Percentiles rank a stretch among this genome's conserved stretches.
Evolutionary conservation across 2,329 filamentous ascomycete genomes (phyloP).

Genomic region (Hansfordia pulvinata): DNA sequence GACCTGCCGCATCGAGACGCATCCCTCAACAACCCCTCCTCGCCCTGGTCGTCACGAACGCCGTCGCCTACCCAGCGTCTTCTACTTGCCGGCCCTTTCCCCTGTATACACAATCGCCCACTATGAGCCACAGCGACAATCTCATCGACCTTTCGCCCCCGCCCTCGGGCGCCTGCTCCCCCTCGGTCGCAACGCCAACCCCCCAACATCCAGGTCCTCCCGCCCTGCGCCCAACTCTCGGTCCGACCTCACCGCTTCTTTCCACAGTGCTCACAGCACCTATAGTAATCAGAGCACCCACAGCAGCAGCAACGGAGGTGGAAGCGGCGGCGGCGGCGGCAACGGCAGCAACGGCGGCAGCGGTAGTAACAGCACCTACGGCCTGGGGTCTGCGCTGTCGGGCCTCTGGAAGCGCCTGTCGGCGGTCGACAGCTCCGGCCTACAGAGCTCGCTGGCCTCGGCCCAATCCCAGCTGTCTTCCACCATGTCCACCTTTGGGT

Average conservation of each 20-base stretch:
- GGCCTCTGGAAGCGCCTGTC: slow-evolving; percentile 58
- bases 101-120: no score
- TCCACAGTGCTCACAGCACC: slow-evolving; percentile 1
- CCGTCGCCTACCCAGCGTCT: no score
- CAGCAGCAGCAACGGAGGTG: slow-evolving; percentile 3
- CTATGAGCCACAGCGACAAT: slow-evolving; percentile 8
- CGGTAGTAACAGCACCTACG: slow-evolving; percentile 8
- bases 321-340: slow-evolving; percentile 3
- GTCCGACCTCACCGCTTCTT: slow-evolving; percentile 1
- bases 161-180: slow-evolving; percentile 10
- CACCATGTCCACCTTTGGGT: slow-evolving; percentile 3
- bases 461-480: slow-evolving; percentile 6
- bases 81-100: no score
- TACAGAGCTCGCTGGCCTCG: slow-evolving; percentile 6
- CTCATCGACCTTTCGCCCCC: slow-evolving; percentile 17
- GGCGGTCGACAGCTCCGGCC: slow-evolving; percentile 24
- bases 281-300: slow-evolving; percentile 1
- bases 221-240: slow-evolving; percentile 3
- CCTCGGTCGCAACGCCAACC: no score
- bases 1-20: no score
- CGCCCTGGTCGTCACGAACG: no score
- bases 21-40: no score
- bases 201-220: slow-evolving; percentile 5
- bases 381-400: slow-evolving; percentile 19
- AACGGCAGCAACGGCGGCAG: no score